phyloP scores from a whole-genome alignment of 2,329 filamentous ascomycete species.

The Aspergillus sp. region DNA sequence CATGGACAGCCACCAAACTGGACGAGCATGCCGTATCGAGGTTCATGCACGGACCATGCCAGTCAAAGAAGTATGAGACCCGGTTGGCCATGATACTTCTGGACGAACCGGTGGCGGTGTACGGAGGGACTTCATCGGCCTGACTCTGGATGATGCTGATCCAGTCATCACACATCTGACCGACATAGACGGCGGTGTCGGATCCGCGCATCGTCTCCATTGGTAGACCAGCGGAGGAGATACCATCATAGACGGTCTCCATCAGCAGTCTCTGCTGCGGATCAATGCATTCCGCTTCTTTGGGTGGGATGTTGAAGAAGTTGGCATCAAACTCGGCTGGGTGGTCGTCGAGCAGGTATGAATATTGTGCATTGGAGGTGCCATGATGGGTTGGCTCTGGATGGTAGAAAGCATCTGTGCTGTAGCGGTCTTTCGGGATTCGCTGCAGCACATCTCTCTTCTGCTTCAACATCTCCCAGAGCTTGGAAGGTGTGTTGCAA shows the following conservation, averaged over 20 bases:
- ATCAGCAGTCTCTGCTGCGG: neutral
- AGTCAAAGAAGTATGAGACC: slow-evolving; percentile 1
- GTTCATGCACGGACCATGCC: neutral
- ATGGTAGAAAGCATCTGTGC: neutral
- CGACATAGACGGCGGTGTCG: slow-evolving; percentile 7
- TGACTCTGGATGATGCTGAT: slow-evolving; percentile 9
- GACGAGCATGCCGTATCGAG: slow-evolving; percentile 2
- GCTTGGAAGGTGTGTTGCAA: neutral
- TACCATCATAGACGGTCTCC: neutral
- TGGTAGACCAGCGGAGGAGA: neutral
- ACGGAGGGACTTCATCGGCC: slow-evolving; percentile 8
- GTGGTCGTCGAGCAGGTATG: neutral
- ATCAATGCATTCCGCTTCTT: neutral
- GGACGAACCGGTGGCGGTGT: slow-evolving; percentile 16
- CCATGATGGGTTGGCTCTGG: neutral
- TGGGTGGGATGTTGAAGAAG: neutral
- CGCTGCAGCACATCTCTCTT: neutral
- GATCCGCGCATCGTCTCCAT: neutral
- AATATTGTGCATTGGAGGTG: neutral
- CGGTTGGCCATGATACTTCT: slow-evolving; percentile 8
- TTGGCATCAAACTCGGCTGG: neutral
- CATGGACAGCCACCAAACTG: neutral
- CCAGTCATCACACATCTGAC: slow-evolving; percentile 19
- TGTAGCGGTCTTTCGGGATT: neutral
- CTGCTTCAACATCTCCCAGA: neutral